Conservation (phyloP, 169 alveolate species). For the Plasmodium inui region DNA sequence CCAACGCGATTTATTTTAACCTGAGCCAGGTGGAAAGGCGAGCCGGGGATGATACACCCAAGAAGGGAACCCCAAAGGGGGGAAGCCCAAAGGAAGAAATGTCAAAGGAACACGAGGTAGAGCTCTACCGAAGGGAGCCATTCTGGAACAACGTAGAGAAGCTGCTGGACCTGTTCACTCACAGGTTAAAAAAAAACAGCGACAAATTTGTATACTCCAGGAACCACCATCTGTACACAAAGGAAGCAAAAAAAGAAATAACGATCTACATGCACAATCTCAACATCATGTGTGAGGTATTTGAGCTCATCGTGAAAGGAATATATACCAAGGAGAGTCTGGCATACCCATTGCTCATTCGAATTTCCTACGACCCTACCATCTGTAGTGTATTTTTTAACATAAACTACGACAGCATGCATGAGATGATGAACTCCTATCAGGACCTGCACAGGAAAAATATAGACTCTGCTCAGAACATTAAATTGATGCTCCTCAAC, state of each 20-base stretch:
- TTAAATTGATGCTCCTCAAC: neutral
- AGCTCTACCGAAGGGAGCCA: neutral
- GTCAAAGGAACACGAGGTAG: neutral
- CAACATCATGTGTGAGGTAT: slow-evolving; percentile 35
- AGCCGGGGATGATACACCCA: neutral
- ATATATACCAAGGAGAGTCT: slow-evolving; percentile 17
- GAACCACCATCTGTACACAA: slow-evolving; percentile 4
- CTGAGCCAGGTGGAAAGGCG: neutral
- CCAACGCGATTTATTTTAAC: slow-evolving; percentile 42
- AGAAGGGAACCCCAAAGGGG: neutral
- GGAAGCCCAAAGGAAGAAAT: neutral
- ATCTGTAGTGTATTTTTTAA: slow-evolving; percentile 29
- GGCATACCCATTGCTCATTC: neutral
- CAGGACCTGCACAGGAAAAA: slow-evolving; percentile 17
- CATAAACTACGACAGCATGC: slow-evolving; percentile 3
- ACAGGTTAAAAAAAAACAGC: slow-evolving; percentile 5
- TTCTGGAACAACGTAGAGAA: slow-evolving; percentile 15
- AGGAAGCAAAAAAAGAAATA: slow-evolving; percentile 21
- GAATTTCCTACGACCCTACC: slow-evolving; percentile 34
- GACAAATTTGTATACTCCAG: neutral
- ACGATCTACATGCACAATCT: slow-evolving; percentile 17
- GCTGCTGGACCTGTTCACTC: neutral
- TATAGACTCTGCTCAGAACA: neutral
- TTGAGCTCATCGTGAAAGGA: slow-evolving; percentile 50
- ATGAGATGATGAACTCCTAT: neutral